Conservation (phyloP, 2,329 filamentous ascomycete species). For the Colletotrichum chrysophilum region DNA sequence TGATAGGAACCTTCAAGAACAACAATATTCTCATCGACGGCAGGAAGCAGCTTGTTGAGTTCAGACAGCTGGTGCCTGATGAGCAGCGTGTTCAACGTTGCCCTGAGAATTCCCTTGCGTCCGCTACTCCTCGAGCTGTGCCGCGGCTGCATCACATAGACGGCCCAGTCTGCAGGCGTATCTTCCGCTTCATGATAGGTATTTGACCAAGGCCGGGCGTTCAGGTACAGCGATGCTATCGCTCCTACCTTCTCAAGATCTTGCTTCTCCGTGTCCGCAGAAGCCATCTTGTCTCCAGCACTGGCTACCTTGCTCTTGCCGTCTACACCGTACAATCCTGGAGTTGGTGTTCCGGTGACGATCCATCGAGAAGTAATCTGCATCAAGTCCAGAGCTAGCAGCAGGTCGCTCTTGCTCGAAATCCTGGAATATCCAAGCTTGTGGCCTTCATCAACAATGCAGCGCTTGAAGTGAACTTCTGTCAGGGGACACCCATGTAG, state of each 20-base stretch:
- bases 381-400: slow-evolving; percentile 57
- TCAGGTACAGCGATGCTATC: slow-evolving; percentile 74
- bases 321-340: slow-evolving; percentile 76
- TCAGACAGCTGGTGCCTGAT: slow-evolving; percentile 80
- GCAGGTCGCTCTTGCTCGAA: slow-evolving; percentile 60
- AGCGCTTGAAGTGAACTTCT: slow-evolving; percentile 80
- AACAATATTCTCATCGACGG: slow-evolving; percentile 73
- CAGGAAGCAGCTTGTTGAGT: slow-evolving; percentile 72
- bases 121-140: slow-evolving; percentile 58
- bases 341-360: slow-evolving; percentile 88
- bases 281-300: background rate
- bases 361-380: slow-evolving; percentile 81
- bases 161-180: slow-evolving; percentile 70
- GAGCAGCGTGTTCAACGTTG: slow-evolving; percentile 78
- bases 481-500: slow-evolving; percentile 65
- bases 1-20: slow-evolving; percentile 82
- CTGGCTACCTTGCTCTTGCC: background rate
- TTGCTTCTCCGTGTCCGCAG: slow-evolving; percentile 49
- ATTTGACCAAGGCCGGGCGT: slow-evolving; percentile 80
- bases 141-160: slow-evolving; percentile 69
- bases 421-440: slow-evolving; percentile 72
- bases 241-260: slow-evolving; percentile 71
- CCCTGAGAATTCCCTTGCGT: slow-evolving; percentile 66
- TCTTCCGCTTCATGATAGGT: slow-evolving; percentile 57
- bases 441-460: slow-evolving; percentile 93